Percentiles rank a stretch among this genome's conserved stretches.
Evolutionary conservation across 495 filamentous ascomycete genomes (phyloP).

Genomic region (Daldinia loculata): DNA sequence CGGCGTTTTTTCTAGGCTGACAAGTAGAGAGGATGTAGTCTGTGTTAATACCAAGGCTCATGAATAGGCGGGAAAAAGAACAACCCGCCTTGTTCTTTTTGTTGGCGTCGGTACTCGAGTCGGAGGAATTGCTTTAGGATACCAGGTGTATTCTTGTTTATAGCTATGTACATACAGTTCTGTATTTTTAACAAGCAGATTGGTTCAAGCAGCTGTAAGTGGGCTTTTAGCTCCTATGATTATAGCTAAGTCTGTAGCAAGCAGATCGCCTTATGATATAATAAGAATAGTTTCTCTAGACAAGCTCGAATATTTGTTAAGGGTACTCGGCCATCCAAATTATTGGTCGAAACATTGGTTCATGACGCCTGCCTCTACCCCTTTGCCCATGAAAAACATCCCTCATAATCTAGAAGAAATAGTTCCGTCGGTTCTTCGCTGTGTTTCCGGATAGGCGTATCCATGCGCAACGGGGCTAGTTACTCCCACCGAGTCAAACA

Average conservation of each 20-base stretch:
- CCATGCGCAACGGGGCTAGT: slow-evolving; percentile 60
- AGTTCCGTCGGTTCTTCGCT: slow-evolving; percentile 39
- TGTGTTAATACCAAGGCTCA: slow-evolving; percentile 10
- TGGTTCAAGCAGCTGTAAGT: not conserved
- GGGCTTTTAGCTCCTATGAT: not conserved
- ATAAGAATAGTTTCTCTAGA: not conserved
- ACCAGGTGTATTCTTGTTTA: slow-evolving; percentile 28
- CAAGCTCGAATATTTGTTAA: not conserved
- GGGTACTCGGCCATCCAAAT: not conserved
- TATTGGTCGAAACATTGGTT: not conserved
- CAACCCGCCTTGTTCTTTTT: slow-evolving; percentile 26
- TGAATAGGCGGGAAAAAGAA: slow-evolving; percentile 1
- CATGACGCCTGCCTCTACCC: not conserved
- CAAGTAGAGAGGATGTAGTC: not conserved
- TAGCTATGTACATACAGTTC: slow-evolving; percentile 35
- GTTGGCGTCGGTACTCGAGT: slow-evolving; percentile 32
- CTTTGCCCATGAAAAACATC: not conserved
- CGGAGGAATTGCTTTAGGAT: slow-evolving; percentile 12
- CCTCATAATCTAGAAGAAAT: slow-evolving; percentile 53
- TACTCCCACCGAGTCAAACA: slow-evolving; percentile 36
- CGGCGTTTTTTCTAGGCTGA: slow-evolving; percentile 20
- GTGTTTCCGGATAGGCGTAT: slow-evolving; percentile 60
- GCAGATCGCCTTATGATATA: not conserved
- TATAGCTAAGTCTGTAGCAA: not conserved
- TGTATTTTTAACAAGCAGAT: slow-evolving; percentile 21